Evolutionary conservation across 805 yeast species (phyloP).

Genomic region (Candida sithepensis): DNA sequence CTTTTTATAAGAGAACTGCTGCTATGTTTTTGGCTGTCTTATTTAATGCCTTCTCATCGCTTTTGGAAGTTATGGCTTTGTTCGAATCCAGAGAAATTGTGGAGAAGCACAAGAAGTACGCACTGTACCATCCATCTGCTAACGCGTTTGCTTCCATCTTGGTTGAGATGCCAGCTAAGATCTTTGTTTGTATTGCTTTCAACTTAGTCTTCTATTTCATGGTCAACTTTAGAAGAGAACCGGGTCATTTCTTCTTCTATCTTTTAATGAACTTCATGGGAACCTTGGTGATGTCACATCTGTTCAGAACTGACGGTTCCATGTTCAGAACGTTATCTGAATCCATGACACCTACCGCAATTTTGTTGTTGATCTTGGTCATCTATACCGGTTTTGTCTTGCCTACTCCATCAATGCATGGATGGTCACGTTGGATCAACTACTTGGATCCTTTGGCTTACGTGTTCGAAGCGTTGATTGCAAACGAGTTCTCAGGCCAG

Average conservation of each 20-base stretch:
- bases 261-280: constrained; percentile 39
- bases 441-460: constrained; percentile 47
- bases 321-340: constrained; percentile 35
- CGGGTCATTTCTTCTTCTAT: constrained; percentile 53
- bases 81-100: constrained; percentile 61
- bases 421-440: constrained; percentile 60
- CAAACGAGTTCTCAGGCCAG: constrained; percentile 53
- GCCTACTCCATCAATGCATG: constrained; percentile 54
- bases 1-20: no score
- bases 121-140: constrained; percentile 61
- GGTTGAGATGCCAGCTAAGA: constrained; percentile 55
- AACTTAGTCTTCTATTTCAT: constrained; percentile 50
- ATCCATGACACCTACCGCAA: not conserved
- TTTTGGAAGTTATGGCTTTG: constrained; percentile 54
- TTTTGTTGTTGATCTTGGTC: constrained; percentile 36
- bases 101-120: constrained; percentile 61
- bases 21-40: constrained; percentile 57
- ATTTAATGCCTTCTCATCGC: constrained; percentile 58
- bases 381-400: no score
- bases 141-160: constrained; percentile 57
- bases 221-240: constrained; percentile 45
- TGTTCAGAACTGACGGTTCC: no score
- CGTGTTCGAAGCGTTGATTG: constrained; percentile 51
- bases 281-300: constrained; percentile 46
- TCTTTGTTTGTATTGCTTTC: constrained; percentile 45